Conservation (phyloP, 306 rosid genomes). For the Pyrus pyrifolia region DNA sequence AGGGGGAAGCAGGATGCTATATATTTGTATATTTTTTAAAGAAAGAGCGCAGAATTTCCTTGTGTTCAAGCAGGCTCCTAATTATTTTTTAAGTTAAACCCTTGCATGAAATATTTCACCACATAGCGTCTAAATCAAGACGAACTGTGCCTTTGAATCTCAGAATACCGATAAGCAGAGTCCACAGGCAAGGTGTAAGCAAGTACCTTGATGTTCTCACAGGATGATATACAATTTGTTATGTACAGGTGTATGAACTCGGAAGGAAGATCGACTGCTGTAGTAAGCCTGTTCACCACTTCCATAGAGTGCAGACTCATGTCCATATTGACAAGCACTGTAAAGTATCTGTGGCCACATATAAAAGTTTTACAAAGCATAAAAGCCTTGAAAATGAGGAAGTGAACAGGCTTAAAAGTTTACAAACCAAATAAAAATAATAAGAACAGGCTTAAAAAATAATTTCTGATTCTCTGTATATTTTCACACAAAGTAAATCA, state of each 20-base stretch:
- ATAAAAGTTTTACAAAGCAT: constrained; percentile 30
- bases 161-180: background rate
- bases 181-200: background rate
- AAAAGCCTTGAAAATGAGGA: constrained; percentile 13
- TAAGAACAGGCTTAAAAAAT: background rate
- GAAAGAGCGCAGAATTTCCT: background rate
- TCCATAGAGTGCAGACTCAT: constrained; percentile 99
- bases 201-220: constrained; percentile 89
- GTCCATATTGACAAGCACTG: constrained; percentile 96
- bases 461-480: background rate
- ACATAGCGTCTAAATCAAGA: background rate
- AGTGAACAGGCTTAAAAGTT: background rate
- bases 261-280: constrained; percentile 90
- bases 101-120: background rate
- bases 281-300: constrained; percentile 98
- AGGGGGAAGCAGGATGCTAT: background rate
- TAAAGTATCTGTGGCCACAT: constrained; percentile 70
- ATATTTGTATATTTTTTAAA: background rate
- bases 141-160: background rate
- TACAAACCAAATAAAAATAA: background rate
- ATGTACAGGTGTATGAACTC: constrained; percentile 96
- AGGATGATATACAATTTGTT: constrained; percentile 92
- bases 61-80: background rate
- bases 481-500: constrained; percentile 11
- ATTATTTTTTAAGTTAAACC: background rate